Evolutionary conservation across 805 yeast genomes (phyloP).

Genomic region (Monosporozyma aerobia): DNA sequence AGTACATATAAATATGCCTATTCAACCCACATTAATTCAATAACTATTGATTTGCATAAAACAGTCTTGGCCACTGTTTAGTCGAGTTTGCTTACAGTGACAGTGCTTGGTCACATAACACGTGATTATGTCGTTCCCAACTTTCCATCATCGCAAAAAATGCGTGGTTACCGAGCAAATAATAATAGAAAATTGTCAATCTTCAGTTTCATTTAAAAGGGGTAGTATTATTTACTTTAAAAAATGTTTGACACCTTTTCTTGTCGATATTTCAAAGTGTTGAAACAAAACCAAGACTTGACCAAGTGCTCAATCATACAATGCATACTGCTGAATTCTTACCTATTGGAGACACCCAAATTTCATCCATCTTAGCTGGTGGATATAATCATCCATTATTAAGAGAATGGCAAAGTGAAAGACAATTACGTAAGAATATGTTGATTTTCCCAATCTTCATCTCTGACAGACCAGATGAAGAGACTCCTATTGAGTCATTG

Average conservation of each 20-base stretch:
- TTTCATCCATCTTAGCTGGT: slow-evolving; percentile 78
- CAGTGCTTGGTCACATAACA: not conserved
- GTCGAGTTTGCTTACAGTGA: no score
- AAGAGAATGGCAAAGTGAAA: slow-evolving; percentile 85
- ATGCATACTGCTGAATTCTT: slow-evolving; percentile 63
- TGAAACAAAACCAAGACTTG: not conserved
- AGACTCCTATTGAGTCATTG: slow-evolving; percentile 58
- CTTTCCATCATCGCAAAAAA: not conserved
- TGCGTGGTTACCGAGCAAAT: not conserved
- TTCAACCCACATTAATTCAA: no score
- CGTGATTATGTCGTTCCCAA: not conserved
- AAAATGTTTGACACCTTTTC: not conserved
- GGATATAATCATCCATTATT: slow-evolving; percentile 88
- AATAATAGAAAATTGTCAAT: not conserved
- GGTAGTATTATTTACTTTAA: not conserved
- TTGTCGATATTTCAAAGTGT: not conserved
- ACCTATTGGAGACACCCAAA: slow-evolving; percentile 45
- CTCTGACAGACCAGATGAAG: slow-evolving; percentile 74
- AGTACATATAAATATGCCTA: no score
- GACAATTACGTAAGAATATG: slow-evolving; percentile 78
- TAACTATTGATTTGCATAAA: no score
- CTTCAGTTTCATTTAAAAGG: not conserved
- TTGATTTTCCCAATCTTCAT: slow-evolving; percentile 88
- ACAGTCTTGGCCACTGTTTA: no score
- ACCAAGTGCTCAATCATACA: not conserved